These are phyloP conservation scores for Hypoxylon sp. DNA, from an alignment of 2,329 filamentous ascomycete genomes.

Conservation along the genomic window DNA sequence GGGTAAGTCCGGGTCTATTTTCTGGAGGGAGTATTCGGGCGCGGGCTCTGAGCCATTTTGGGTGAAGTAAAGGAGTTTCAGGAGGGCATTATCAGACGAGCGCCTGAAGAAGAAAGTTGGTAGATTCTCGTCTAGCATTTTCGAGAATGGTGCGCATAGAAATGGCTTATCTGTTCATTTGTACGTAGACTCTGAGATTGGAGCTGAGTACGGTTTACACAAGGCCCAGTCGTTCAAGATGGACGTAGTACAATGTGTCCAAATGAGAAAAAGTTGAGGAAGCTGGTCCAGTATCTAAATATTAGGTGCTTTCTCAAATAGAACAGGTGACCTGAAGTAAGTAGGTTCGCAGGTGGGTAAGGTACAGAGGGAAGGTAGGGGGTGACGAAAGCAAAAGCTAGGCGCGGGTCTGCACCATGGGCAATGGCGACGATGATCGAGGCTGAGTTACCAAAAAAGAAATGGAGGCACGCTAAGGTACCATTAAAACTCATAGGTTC, in stretches of 20 bases:
- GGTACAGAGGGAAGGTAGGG: not conserved
- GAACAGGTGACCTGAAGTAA: constrained; percentile 37
- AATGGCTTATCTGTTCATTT: constrained; percentile 22
- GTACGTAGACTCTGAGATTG: constrained; percentile 24
- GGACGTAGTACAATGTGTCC: constrained; percentile 9
- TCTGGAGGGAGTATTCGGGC: constrained; percentile 84
- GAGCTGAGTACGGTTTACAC: constrained; percentile 3
- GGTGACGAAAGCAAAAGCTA: constrained; percentile 38
- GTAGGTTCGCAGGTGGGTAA: constrained; percentile 14
- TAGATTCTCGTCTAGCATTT: constrained; percentile 95
- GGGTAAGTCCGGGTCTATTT: constrained; percentile 78
- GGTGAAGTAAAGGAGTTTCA: constrained; percentile 72
- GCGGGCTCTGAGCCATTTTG: constrained; percentile 85
- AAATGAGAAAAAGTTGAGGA: constrained; percentile 12
- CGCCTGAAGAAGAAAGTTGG: constrained; percentile 76
- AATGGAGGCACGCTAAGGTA: constrained; percentile 33
- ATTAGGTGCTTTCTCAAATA: constrained; percentile 20
- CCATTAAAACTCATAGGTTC: constrained; percentile 2
- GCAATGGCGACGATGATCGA: constrained; percentile 27
- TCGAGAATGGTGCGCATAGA: constrained; percentile 29
- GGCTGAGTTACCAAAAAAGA: constrained; percentile 40
- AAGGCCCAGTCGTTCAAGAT: constrained; percentile 4
- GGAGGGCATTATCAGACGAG: constrained; percentile 67
- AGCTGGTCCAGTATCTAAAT: constrained; percentile 27
- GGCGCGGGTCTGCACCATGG: constrained; percentile 27